Evolutionary conservation across 2,329 filamentous ascomycete genomes (phyloP).

Genomic region (Phialophora chinensis): DNA sequence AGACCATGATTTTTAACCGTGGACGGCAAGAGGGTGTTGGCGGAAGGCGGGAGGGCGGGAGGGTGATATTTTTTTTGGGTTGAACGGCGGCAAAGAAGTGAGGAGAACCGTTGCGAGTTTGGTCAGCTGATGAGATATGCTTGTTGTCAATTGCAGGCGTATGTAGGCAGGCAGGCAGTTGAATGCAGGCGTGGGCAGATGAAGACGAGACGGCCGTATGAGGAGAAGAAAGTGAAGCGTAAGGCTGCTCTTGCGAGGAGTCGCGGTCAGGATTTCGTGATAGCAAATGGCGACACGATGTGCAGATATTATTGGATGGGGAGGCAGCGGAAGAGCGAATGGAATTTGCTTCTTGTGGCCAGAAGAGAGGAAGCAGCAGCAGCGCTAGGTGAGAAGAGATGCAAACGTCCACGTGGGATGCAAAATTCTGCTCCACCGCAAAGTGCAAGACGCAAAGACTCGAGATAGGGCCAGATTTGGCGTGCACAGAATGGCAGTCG

Average conservation of each 20-base stretch:
- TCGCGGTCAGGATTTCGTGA: slow-evolving; percentile 2
- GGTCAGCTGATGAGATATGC: slow-evolving; percentile 26
- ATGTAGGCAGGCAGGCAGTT: not conserved
- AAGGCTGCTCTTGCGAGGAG: slow-evolving; percentile 14
- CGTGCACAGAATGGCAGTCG: not conserved
- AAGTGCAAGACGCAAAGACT: not conserved
- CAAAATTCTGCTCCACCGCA: slow-evolving; percentile 13
- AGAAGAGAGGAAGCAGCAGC: slow-evolving; percentile 10
- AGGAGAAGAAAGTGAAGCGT: slow-evolving; percentile 15
- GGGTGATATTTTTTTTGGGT: slow-evolving; percentile 3
- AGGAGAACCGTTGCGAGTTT: slow-evolving; percentile 15
- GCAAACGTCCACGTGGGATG: slow-evolving; percentile 28
- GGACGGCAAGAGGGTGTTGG: slow-evolving; percentile 2
- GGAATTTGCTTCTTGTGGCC: slow-evolving; percentile 11
- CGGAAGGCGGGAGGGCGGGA: slow-evolving; percentile 19
- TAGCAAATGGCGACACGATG: slow-evolving; percentile 11
- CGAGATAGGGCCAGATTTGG: not conserved
- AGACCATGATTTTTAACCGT: slow-evolving; percentile 24
- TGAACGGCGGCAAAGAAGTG: slow-evolving; percentile 21
- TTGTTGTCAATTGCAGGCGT: slow-evolving; percentile 13
- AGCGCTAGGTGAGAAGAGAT: not conserved
- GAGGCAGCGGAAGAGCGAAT: slow-evolving; percentile 13
- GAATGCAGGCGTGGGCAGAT: not conserved
- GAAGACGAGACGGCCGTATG: not conserved
- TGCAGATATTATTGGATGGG: slow-evolving; percentile 15